Evolutionary conservation across 345 rosid genomes (phyloP), one percentile per base, ranked within the genome.

Genomic region (Eucalyptus melliodora): DNA sequence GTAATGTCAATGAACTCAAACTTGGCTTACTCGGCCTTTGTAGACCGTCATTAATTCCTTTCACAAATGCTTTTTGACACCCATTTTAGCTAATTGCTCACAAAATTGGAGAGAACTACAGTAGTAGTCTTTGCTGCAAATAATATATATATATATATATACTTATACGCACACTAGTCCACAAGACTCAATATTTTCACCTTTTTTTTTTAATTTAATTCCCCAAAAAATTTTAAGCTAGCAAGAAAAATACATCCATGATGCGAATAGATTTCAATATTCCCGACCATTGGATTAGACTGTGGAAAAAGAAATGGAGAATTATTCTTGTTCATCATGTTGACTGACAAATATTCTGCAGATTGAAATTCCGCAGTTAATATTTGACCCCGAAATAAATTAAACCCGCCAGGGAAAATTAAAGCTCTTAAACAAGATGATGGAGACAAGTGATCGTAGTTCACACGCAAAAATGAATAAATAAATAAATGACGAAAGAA

Each of bases 61-160:
- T 65, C 34, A 0, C 3, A 65, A 13, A n/a, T 0, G 19, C 37
- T 65, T 30, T 65, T 65, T 16, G 37, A 65, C 37, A 2, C 31
- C 37, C 77, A 65, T 65, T 65, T 65, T 65, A n/a, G 77, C 19
- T 16, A 4, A 16, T 15, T 4, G 19, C 77, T 65, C 37, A 14
- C 77, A n/a, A n/a, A 65, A 30, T 65, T 65, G 6, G 19, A 65
- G 77, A 65, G 77, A 65, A 65, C 21, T 14, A 4, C n/a, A n/a
- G 37, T 2, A n/a, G 37, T 30, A 65, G 31, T 12, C 16, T 65
- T 65, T 65, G 9, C 19, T 4, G 37, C 37, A 30, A 14, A 14
- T 65, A 65, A 30, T 65, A 65, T 26, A 65, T 14, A n/a, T n/a
- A n/a, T n/a, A n/a, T n/a, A n/a, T n/a, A 65, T 13, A n/a, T 3